Percentiles rank a stretch among this genome's conserved stretches.
phyloP scores from a whole-genome alignment of 257 asterid species.

The Gardenia jasminoides region DNA sequence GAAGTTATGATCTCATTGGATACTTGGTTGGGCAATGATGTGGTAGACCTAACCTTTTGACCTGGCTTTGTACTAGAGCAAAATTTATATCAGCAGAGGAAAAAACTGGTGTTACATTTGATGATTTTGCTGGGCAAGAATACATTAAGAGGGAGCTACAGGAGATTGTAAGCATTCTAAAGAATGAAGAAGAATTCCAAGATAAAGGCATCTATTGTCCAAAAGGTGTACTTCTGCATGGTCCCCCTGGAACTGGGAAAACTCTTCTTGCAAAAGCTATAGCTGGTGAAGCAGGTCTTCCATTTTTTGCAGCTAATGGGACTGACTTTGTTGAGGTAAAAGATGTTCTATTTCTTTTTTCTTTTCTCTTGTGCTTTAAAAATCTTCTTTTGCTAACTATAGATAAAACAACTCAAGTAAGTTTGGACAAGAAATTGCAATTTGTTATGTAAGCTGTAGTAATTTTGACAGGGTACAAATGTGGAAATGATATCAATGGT shows the following conservation, averaged over 20 bases:
- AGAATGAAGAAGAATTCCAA: slow-evolving; percentile 90
- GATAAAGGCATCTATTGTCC: slow-evolving; percentile 97
- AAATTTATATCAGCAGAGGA: slow-evolving; percentile 97
- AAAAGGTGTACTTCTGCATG: slow-evolving; percentile 97
- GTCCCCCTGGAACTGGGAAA: slow-evolving; percentile 99
- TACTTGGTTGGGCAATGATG: background rate
- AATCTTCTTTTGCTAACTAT: background rate
- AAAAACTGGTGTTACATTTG: slow-evolving; percentile 92
- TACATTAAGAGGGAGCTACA: slow-evolving; percentile 95
- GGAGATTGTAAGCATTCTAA: slow-evolving; percentile 86
- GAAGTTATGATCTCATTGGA: slow-evolving; percentile 3
- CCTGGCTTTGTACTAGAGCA: slow-evolving; percentile 56
- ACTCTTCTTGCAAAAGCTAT: slow-evolving; percentile 98
- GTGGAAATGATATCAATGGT: background rate
- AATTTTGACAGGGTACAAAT: background rate
- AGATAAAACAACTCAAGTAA: background rate
- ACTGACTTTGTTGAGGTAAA: slow-evolving; percentile 99
- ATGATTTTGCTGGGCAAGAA: slow-evolving; percentile 99
- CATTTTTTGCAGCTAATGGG: slow-evolving; percentile 96
- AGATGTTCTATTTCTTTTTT: background rate
- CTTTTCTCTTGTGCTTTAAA: no score
- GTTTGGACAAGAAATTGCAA: background rate
- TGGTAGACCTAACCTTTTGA: slow-evolving; percentile 23
- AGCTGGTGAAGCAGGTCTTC: slow-evolving; percentile 99
- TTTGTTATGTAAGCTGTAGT: background rate